Base-by-base conservation (phyloP, 257 asterid genomes). In the Przewalskia tangutica region DNA sequence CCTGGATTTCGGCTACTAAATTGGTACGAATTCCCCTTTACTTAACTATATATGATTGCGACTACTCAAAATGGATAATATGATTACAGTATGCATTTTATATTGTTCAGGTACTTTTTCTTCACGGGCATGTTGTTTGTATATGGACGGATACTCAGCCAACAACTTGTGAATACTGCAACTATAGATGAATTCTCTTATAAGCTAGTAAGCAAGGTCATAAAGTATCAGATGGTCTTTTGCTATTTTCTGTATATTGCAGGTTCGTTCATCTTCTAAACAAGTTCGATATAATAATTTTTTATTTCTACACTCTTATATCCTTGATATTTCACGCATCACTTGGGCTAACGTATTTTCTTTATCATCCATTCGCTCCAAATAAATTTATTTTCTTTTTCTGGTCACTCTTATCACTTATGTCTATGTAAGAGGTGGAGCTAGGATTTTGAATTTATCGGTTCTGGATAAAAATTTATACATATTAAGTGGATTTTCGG, bases 1-100 rank as follows among this genome's bases (percentile, higher is more conserved):
- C 99, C 98, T 16, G 99, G 99, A 51, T 96, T 96, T 87, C 87
- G 98, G 90, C 92, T 89, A 73, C 89, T 96, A 81, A 96, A 94
- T 89, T 96, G 99, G 99, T 94, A 83, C 84, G 84, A 23, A 46
- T 20, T 48, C 20, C 60, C n/a, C 59, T 48, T 3, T 73, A 20
- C 11, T 50, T 73, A 5, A 73, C 23, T 73, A 5, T 48, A 44
- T 48, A 20, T 13, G 44, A 48, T 48, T 73, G 14, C 6, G 40
- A 4, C 20, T 2, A 13, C 20, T 48, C 79, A 13, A 6, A 12
- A 48, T 71, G 51, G 58, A 71, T 5, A 11, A 11, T 46, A 70
- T 71, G 48, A 73, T 14, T 86, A 62, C 20, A 68, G 59, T 82
- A 4, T 32, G 53, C 18, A 46, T 73, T 46, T 73, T 46, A 0